These are phyloP conservation scores for Ganoderma lingzhi DNA, from an alignment of 1,284 basidiomycete species.

Conservation along the genomic window DNA sequence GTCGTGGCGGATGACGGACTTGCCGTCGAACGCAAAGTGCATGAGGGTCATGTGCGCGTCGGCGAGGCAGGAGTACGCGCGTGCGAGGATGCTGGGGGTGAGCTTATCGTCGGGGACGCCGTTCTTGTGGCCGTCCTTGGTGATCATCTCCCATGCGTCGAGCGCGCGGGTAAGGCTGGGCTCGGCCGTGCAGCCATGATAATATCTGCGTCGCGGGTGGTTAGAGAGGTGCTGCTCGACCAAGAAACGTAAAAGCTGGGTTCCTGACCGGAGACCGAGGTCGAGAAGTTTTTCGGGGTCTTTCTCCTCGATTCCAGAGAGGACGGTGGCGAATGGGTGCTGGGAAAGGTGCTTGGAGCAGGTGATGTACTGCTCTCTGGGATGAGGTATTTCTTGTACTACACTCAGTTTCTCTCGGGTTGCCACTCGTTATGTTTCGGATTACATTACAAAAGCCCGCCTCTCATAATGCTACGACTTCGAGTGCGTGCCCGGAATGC, in stretches of 20 bases:
- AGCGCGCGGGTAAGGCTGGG: constrained; percentile 7
- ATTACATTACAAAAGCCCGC: no score
- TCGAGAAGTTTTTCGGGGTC: constrained; percentile 3
- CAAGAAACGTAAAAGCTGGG: not conserved
- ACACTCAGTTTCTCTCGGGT: no score
- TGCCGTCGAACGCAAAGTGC: constrained; percentile 9
- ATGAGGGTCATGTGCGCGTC: constrained; percentile 5
- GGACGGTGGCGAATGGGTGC: not conserved
- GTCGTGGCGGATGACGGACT: constrained; percentile 8
- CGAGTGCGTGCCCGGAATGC: no score
- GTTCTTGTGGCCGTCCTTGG: not conserved
- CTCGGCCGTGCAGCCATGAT: constrained; percentile 13
- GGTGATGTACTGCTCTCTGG: not conserved
- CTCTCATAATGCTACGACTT: no score
- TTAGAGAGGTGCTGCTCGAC: not conserved
- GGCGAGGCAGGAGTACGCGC: constrained; percentile 18
- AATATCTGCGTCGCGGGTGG: constrained; percentile 1
- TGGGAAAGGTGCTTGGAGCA: not conserved
- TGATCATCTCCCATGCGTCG: constrained; percentile 15
- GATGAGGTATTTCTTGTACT: no score
- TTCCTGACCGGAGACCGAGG: not conserved
- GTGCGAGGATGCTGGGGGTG: constrained; percentile 9
- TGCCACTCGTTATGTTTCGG: no score
- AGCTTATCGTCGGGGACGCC: constrained; percentile 8
- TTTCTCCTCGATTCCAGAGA: not conserved